phyloP scores from a whole-genome alignment of 2,329 filamentous ascomycete genomes.

The Huntiella moniliformis region DNA sequence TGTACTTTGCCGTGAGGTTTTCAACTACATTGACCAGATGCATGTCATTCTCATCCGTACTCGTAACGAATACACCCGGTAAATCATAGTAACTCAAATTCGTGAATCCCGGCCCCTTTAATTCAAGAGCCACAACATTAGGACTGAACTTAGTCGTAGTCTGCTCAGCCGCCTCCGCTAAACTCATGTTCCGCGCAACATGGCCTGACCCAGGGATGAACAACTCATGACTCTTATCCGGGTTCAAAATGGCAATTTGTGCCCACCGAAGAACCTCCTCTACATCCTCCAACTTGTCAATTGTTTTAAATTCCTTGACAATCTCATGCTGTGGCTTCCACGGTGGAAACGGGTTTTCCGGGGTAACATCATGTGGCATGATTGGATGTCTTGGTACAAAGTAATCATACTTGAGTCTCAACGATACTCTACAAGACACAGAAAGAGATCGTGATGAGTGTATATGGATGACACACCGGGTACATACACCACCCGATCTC shows the following conservation, averaged over 20 bases:
- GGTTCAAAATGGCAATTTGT: conserved; percentile 60
- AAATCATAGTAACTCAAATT: conserved; percentile 71
- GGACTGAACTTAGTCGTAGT: conserved; percentile 56
- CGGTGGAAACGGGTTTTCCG: conserved; percentile 38
- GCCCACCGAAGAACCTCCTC: conserved; percentile 53
- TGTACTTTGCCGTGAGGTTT: conserved; percentile 51
- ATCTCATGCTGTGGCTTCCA: conserved; percentile 36
- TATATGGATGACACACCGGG: conserved; percentile 64
- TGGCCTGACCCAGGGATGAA: conserved; percentile 35
- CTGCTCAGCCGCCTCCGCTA: conserved; percentile 21
- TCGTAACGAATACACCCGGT: conserved; percentile 61
- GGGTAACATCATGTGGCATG: conserved; percentile 28
- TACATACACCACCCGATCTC: conserved; percentile 54
- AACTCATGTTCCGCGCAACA: conserved; percentile 18
- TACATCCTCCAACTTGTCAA: conserved; percentile 42
- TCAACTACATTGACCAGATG: conserved; percentile 55
- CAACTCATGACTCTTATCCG: conserved; percentile 29
- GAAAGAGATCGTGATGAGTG: conserved; percentile 38
- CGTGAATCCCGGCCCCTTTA: conserved; percentile 51
- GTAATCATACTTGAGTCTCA: conserved; percentile 47
- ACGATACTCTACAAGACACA: conserved; percentile 50
- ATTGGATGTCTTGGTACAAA: conserved; percentile 24
- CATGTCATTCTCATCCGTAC: conserved; percentile 41
- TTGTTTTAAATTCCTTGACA: conserved; percentile 41
- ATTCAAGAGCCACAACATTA: conserved; percentile 60